Base-by-base conservation (phyloP, 1,139 yeast genomes). In the Geotrichum armillariae region DNA sequence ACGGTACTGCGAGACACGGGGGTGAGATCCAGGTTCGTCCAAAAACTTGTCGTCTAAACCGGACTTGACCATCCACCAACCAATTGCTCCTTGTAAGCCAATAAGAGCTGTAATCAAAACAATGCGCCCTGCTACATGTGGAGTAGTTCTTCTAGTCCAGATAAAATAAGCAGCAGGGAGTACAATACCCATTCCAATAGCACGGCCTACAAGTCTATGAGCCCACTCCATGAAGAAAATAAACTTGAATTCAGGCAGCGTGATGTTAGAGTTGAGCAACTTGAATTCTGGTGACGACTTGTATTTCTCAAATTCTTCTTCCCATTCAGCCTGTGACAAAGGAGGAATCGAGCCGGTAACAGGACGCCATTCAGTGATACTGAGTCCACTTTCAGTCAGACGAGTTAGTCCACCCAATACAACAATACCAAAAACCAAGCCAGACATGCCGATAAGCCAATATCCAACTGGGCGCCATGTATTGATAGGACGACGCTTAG, bases 61-160 rank as follows among this genome's bases (percentile, higher is more conserved):
- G 5, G 96, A 88, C 62, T 86, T 83, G 52, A 94, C 99, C 99
- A 94, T 94, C 99, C 99, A 94, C 99, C 99, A 94, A 34, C 99
- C 99, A 60, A 94, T 85, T 49, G 84, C 85, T 43, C 99, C 99
- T 73, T 94, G 99, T 42, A 94, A 72, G 11, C 96, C 99, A 53
- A 94, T 75, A 49, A 93, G 72, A 0, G 78, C 82, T 37, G 95
- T 79, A 46, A 94, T 78, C 1, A 87, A 85, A 22, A 86, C 68
- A 17, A 93, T 74, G 56, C 90, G 76, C 53, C 74, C 74, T 46
- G 90, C 84, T 2, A 88, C 83, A 56, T 81, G 83, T 1, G 79
- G 70, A 2, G 90, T 82, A n/a, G 91, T 81, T 59, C 74, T 80
- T 41, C 81, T 79, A 1, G 83, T 71, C 27, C 75, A 73, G 66